Conservation (phyloP, 2,329 filamentous ascomycete genomes). For the Pestalotiopsis sp. region DNA sequence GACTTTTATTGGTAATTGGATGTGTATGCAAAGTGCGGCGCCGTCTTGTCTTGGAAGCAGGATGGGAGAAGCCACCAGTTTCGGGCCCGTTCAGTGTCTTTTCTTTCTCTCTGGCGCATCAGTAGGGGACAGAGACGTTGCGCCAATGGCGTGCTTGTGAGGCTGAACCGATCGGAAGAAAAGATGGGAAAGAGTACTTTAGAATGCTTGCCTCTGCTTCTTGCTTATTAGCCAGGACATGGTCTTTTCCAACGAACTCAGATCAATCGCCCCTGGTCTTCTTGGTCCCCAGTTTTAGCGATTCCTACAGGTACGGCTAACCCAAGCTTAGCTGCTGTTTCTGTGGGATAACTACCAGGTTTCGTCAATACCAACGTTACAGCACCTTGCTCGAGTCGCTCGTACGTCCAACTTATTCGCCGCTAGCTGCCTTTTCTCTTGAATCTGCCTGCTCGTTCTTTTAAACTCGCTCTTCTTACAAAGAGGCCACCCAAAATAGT, state of each 20-base stretch:
- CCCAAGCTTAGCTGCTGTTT: background rate
- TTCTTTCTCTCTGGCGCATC: background rate
- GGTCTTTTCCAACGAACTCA: background rate
- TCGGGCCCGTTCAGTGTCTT: background rate
- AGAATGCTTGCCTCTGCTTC: background rate
- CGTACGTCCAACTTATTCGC: background rate
- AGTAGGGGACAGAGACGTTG: background rate
- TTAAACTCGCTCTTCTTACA: background rate
- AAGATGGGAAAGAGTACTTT: background rate
- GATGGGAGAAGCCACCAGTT: background rate
- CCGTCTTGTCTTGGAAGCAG: background rate
- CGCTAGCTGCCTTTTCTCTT: background rate
- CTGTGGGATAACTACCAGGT: background rate
- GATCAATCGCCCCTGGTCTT: background rate
- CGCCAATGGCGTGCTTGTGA: background rate
- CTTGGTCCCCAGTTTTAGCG: background rate
- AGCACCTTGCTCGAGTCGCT: background rate
- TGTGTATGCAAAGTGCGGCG: background rate
- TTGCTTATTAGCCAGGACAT: background rate
- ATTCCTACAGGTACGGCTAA: background rate
- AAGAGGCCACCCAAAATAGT: background rate
- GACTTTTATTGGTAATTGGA: background rate
- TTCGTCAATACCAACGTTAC: background rate
- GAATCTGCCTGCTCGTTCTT: background rate
- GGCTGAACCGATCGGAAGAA: background rate